These are phyloP conservation scores for Calonectria leucothoes DNA, from an alignment of 2,329 filamentous ascomycete genomes.

Conservation along the genomic window DNA sequence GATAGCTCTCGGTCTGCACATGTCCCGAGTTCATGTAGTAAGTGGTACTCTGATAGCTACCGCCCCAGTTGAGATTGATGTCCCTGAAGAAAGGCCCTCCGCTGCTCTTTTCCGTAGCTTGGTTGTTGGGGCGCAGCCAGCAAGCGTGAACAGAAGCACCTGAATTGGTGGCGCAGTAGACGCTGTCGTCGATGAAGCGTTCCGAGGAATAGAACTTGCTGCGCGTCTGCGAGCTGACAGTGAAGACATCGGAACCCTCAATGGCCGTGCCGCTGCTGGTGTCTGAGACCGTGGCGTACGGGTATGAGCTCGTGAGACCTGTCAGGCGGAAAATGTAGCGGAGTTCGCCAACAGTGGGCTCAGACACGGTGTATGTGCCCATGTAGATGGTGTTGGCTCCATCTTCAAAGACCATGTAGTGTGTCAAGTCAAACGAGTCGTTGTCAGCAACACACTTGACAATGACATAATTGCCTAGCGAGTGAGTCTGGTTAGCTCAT, in stretches of 20 bases:
- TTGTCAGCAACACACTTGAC: slow-evolving; percentile 8
- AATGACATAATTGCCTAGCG: neutral
- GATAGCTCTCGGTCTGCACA: slow-evolving; percentile 3
- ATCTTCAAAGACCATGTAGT: slow-evolving; percentile 13
- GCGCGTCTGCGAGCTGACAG: slow-evolving; percentile 3
- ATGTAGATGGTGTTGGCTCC: slow-evolving; percentile 10
- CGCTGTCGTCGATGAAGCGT: slow-evolving; percentile 6
- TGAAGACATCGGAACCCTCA: slow-evolving; percentile 4
- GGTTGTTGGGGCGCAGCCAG: slow-evolving; percentile 7
- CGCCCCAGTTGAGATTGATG: slow-evolving; percentile 7
- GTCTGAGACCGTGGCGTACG: slow-evolving; percentile 4
- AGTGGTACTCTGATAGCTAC: slow-evolving; percentile 3
- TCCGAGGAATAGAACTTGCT: slow-evolving; percentile 16
- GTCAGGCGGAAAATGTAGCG: slow-evolving; percentile 12
- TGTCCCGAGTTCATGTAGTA: slow-evolving; percentile 16
- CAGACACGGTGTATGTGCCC: slow-evolving; percentile 5
- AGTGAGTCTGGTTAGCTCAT: no score
- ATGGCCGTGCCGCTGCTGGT: slow-evolving; percentile 11
- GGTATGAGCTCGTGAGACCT: neutral
- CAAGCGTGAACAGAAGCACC: slow-evolving; percentile 6
- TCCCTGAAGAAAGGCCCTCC: slow-evolving; percentile 10
- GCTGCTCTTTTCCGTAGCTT: slow-evolving; percentile 8
- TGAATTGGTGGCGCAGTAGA: slow-evolving; percentile 4
- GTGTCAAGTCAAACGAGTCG: neutral
- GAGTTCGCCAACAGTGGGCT: slow-evolving; percentile 8